Base-by-base conservation (phyloP, 2,329 filamentous ascomycete genomes). In the Penicillium sp. region DNA sequence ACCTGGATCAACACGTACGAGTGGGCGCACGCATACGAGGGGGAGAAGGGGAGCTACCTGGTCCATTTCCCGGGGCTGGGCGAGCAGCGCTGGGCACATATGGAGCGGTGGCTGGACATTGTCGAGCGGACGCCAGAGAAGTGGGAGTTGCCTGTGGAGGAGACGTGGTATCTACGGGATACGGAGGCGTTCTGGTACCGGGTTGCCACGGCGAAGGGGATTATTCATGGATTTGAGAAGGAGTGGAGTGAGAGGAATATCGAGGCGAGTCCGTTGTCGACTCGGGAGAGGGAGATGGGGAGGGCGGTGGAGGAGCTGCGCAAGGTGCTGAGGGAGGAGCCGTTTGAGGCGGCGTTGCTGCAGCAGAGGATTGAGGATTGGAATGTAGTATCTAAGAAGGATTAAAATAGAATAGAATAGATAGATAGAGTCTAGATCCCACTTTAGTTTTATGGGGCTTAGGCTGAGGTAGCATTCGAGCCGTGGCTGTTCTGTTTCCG, bases 61-160 rank as follows among this genome's bases (percentile, higher is more conserved):
- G 71, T 75, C 17, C 73, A 75, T 60, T 73, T 74, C 44, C 69
- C 73, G 0, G 73, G 73, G 8, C 54, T 71, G 1, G 64, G 64
- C 17, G 66, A 72, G 7, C 57, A 66, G n/a, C 66, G 72, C 30
- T 69, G 65, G 67, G 49, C 61, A 8, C 65, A 69, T 50, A 75
- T 74, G 69, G 59, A 62, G 3, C 67, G 65, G 30, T 75, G 70
- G 70, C 19, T 73, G 56, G 66, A 71, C 38, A 61, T 66, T 11
- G 64, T 70, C 6, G 69, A 71, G 46, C 61, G 45, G 17, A 64
- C 59, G 7, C 67, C 62, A 2, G 57, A 64, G 2, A 53, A 67
- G 48, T 73, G 67, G 69, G 66, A 69, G 44, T 23, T 71, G 7
- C 65, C 66, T 15, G 53, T 72, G 8, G 52, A 67, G 7, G 61